phyloP scores from a whole-genome alignment of 768 basidiomycete genomes.

The Collybiopsis confluens region DNA sequence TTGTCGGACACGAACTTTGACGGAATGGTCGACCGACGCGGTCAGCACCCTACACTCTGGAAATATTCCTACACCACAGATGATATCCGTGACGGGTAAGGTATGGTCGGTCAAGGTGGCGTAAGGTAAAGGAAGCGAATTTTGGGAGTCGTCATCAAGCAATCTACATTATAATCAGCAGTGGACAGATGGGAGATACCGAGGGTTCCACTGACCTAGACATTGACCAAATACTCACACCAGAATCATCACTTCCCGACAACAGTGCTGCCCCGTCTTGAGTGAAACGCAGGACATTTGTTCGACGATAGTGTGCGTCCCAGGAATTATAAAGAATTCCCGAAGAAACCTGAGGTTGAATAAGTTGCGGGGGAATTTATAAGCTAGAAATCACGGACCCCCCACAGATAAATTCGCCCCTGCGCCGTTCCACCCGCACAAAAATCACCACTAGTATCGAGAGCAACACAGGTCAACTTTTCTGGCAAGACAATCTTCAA shows the following conservation, averaged over 20 bases:
- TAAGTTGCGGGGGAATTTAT: neutral
- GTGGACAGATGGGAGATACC: constrained; percentile 15
- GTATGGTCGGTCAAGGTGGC: constrained; percentile 89
- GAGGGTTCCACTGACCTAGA: constrained; percentile 76
- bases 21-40: constrained; percentile 82
- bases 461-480: constrained; percentile 74
- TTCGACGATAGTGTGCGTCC: constrained; percentile 93
- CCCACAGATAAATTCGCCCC: constrained; percentile 94
- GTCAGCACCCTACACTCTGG: constrained; percentile 76
- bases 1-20: constrained; percentile 59
- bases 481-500: constrained; percentile 87
- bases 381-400: constrained; percentile 49
- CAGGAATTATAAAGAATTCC: constrained; percentile 89
- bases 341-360: constrained; percentile 66
- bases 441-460: constrained; percentile 68
- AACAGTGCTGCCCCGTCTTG: constrained; percentile 75
- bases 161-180: constrained; percentile 43
- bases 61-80: constrained; percentile 76
- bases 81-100: constrained; percentile 78
- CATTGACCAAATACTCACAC: constrained; percentile 84
- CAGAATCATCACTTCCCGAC: constrained; percentile 89
- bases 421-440: constrained; percentile 87
- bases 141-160: constrained; percentile 69
- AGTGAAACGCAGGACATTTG: constrained; percentile 81
- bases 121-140: constrained; percentile 71